phyloP scores from a whole-genome alignment of 1,284 basidiomycete genomes.

The Mycena citricolor region DNA sequence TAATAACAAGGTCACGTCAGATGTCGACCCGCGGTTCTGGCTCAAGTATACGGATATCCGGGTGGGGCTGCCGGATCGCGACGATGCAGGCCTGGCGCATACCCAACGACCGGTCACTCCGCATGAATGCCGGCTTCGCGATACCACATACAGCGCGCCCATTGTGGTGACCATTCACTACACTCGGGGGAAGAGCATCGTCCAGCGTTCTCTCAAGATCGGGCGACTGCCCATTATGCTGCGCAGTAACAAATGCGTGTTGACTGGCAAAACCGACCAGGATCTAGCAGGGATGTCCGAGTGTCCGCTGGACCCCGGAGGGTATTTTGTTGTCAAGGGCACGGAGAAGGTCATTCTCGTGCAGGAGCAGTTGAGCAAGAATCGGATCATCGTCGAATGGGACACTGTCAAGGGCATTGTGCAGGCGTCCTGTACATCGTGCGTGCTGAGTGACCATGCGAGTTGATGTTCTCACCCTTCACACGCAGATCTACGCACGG shows the following conservation, averaged over 20 bases:
- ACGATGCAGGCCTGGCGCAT: constrained; percentile 81
- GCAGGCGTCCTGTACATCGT: constrained; percentile 97
- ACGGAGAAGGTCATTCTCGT: constrained; percentile 99
- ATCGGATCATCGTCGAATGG: constrained; percentile 97
- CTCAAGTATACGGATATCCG: constrained; percentile 96
- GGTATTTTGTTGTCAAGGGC: constrained; percentile 99
- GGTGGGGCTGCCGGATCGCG: constrained; percentile 88
- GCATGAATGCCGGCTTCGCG: constrained; percentile 96
- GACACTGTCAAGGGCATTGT: constrained; percentile 90
- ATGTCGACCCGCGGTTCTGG: constrained; percentile 97
- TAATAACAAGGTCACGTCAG: constrained; percentile 91
- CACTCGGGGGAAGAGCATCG: constrained; percentile 88
- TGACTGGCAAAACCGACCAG: constrained; percentile 76
- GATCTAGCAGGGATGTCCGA: constrained; percentile 92
- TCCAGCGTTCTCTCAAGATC: constrained; percentile 86
- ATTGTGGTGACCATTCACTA: constrained; percentile 97
- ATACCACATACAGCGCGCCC: constrained; percentile 94
- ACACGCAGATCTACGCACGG: constrained; percentile 84
- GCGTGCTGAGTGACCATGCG: constrained; percentile 33
- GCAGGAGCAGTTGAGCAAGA: constrained; percentile 99
- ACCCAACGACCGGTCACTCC: constrained; percentile 83
- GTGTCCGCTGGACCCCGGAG: constrained; percentile 97
- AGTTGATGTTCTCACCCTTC: constrained; percentile 11
- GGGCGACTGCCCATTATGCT: constrained; percentile 98
- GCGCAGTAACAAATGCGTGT: constrained; percentile 89